Evolutionary conservation across 2,329 filamentous ascomycete genomes (phyloP).

Genomic region (Claviceps sp.): DNA sequence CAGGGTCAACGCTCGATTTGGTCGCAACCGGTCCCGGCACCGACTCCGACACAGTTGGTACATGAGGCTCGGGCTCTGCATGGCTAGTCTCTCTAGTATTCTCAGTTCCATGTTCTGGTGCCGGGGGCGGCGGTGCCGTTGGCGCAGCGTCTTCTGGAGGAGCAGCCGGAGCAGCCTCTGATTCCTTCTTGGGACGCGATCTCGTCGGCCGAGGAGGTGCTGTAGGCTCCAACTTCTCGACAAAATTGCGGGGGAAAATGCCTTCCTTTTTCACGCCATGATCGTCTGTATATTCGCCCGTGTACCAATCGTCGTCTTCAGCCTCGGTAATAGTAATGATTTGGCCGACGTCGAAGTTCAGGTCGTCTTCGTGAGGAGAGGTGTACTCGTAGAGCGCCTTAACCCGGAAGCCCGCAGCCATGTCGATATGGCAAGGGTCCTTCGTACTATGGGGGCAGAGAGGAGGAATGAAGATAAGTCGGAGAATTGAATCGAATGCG

Average conservation of each 20-base stretch:
- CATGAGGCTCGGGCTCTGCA: constrained; percentile 22
- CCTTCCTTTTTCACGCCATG: constrained; percentile 64
- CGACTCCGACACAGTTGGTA: constrained; percentile 16
- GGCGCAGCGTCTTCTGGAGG: constrained; percentile 21
- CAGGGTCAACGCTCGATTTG: constrained; percentile 19
- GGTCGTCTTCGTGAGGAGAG: constrained; percentile 88
- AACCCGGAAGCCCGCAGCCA: constrained; percentile 79
- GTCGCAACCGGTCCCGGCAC: constrained; percentile 12
- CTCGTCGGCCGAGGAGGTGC: constrained; percentile 77
- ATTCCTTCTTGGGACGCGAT: constrained; percentile 51
- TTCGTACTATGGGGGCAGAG: constrained; percentile 2
- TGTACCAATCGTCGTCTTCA: constrained; percentile 91
- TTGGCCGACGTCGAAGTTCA: constrained; percentile 73
- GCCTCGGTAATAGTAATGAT: constrained; percentile 87
- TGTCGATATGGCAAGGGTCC: constrained; percentile 27
- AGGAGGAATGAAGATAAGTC: not conserved
- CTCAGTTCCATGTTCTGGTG: constrained; percentile 21
- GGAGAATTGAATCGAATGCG: constrained; percentile 3
- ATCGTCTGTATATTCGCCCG: constrained; percentile 72
- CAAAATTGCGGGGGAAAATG: constrained; percentile 92
- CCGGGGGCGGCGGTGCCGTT: constrained; percentile 19
- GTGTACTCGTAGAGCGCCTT: constrained; percentile 91
- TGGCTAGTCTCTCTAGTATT: constrained; percentile 18
- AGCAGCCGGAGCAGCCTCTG: constrained; percentile 20
- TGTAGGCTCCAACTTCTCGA: constrained; percentile 87